Evolutionary conservation across 805 yeast species (phyloP), one percentile per base, ranked within the genome.

Genomic region (Sungouiella thailandica): DNA sequence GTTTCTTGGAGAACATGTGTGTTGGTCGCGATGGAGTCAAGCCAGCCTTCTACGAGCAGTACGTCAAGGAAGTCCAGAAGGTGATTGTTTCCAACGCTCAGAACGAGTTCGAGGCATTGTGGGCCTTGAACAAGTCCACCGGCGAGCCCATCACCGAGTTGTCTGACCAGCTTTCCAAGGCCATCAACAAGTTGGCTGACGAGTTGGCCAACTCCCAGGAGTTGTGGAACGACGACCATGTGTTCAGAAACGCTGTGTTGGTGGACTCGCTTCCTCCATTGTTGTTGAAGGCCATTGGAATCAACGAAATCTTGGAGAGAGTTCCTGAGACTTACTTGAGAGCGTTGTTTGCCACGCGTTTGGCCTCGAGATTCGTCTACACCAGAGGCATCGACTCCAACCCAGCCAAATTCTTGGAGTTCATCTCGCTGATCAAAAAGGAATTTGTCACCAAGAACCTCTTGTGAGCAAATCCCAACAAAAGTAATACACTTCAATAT

Each of bases 271-370:
- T 90, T 40, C 97, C 98, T 32, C 65, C 72, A 29, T 63, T 83
- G 44, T 74, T 90, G 47, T 68, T 83, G 33, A 72, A 77, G 51
- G 68, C 80, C 27, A 71, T 78, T 37, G 85, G 87, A 6, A 74
- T 86, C 36, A 82, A 79, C 7, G 62, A 65, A 36, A 78, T 90
- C 25, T 66, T 90, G 48, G 51, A 64, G 28, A 77, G 93, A 51
- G 93, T 90, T 24, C 98, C 98, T 13, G 84, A 74, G 37, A 74
- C 94, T 33, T 93, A 90, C 58, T 69, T 90, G 56, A 80, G 78
- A 53, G 95, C 96, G 3, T 76, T 90, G 47, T 84, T 90, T 53
- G 94, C 95, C 28, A 82, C 93, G 23, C 81, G 78, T 53, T 69
- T 88, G 49, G 88, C 95, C 8, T 83, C 95, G 29, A 72, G 82